phyloP scores from a whole-genome alignment of 2,329 filamentous ascomycete genomes.

The Trichoderma cornu-damae region DNA sequence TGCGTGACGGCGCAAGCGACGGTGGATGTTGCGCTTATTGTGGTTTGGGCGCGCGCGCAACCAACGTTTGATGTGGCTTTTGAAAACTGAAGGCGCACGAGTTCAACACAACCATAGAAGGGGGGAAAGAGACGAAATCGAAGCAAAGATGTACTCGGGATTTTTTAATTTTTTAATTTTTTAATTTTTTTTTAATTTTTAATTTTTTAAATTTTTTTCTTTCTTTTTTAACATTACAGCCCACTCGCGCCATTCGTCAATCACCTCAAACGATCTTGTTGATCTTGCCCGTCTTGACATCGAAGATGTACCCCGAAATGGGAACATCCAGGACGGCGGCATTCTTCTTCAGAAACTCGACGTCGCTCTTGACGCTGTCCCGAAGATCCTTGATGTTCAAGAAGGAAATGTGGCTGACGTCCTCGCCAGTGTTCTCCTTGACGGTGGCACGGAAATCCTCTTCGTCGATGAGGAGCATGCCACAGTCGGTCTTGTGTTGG shows the following conservation, averaged over 20 bases:
- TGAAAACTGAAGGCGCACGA: too few species aligned
- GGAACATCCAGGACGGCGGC: conserved; percentile 56
- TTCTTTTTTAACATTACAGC: background rate
- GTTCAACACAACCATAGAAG: too few species aligned
- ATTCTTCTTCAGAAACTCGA: conserved; percentile 55
- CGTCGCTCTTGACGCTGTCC: conserved; percentile 60
- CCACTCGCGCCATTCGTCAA: background rate
- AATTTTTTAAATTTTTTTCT: too few species aligned
- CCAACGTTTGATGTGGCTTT: too few species aligned
- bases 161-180: too few species aligned
- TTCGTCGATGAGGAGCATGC: conserved; percentile 66
- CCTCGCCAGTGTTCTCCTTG: conserved; percentile 51
- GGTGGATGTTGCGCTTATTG: too few species aligned
- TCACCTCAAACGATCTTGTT: conserved; percentile 25
- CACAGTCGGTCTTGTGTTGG: conserved; percentile 37
- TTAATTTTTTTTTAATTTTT: background rate
- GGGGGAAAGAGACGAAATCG: too few species aligned
- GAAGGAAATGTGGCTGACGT: conserved; percentile 54
- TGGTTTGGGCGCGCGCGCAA: too few species aligned
- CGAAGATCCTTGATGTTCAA: conserved; percentile 61
- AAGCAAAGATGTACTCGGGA: too few species aligned
- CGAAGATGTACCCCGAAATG: conserved; percentile 71
- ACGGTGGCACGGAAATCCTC: conserved; percentile 52
- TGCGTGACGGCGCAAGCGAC: too few species aligned
- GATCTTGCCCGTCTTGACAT: conserved; percentile 65